These are phyloP conservation scores for Berberis vulgaris DNA, from an alignment of 164 flowering plant genomes.

Conservation along the genomic window DNA sequence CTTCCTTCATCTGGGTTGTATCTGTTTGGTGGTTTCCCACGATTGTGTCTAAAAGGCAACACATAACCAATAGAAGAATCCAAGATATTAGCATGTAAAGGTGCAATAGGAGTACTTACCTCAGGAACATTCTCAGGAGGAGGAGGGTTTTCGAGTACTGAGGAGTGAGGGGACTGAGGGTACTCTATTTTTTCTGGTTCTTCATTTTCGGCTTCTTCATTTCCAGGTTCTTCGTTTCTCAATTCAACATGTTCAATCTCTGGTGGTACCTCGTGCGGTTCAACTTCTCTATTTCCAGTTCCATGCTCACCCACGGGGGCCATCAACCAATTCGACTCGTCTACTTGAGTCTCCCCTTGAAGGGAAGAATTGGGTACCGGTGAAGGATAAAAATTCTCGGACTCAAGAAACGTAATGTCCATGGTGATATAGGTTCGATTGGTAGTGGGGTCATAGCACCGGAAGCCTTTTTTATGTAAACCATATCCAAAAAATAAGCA, in stretches of 20 bases:
- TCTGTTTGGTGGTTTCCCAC: background rate
- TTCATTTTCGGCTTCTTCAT: background rate
- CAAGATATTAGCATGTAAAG: background rate
- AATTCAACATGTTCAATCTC: background rate
- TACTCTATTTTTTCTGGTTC: background rate
- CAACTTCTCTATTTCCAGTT: background rate
- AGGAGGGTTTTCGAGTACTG: no score
- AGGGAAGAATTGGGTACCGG: background rate
- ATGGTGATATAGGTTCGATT: background rate
- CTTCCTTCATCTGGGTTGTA: background rate
- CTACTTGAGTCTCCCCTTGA: background rate
- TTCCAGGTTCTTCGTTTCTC: background rate
- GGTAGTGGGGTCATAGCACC: constrained; percentile 2
- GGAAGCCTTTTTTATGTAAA: background rate
- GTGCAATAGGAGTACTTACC: no score
- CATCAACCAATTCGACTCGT: background rate
- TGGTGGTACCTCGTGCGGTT: background rate
- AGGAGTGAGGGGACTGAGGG: no score
- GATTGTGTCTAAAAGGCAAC: background rate
- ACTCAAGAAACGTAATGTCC: constrained; percentile 4
- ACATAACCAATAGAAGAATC: background rate
- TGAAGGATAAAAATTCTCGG: background rate
- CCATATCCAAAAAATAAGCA: constrained; percentile 3
- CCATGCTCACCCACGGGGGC: no score
- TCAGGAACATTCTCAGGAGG: no score